Evolutionary conservation across 1,139 yeast genomes (phyloP).

Genomic region (Protomyces arabidopsidicola): DNA sequence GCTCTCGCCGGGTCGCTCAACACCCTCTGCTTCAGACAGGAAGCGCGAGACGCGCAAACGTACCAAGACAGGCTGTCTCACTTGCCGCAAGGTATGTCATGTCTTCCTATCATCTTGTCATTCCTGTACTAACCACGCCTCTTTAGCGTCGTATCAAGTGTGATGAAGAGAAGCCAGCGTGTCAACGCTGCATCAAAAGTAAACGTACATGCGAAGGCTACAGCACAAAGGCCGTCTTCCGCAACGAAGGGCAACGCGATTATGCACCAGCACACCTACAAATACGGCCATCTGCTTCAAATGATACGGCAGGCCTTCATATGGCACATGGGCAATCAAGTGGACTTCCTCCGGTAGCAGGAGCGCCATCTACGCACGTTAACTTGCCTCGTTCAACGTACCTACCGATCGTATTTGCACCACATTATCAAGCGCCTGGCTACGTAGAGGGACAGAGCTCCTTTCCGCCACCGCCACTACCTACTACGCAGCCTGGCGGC

Average conservation of each 20-base stretch:
- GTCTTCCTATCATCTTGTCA: background rate
- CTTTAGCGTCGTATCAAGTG: slow-evolving; percentile 35
- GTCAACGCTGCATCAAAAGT: slow-evolving; percentile 35
- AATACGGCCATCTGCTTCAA: slow-evolving; percentile 10
- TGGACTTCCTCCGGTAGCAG: background rate
- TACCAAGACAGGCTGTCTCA: slow-evolving; percentile 37
- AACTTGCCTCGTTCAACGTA: background rate
- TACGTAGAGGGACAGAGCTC: background rate
- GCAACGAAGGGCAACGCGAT: slow-evolving; percentile 14
- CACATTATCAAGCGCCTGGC: slow-evolving; percentile 11
- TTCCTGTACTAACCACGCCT: background rate
- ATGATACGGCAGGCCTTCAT: background rate
- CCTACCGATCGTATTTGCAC: slow-evolving; percentile 5
- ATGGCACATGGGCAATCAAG: background rate
- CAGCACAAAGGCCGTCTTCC: slow-evolving; percentile 28
- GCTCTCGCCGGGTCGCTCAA: slow-evolving; percentile 41
- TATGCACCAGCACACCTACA: slow-evolving; percentile 7
- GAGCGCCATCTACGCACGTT: background rate
- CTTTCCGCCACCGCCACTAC: background rate
- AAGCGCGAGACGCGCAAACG: slow-evolving; percentile 34
- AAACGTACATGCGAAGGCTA: slow-evolving; percentile 35
- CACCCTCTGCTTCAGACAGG: slow-evolving; percentile 45
- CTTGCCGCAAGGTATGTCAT: slow-evolving; percentile 34
- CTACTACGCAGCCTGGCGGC: background rate
- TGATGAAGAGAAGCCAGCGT: slow-evolving; percentile 36